Percentiles rank a stretch among this genome's conserved stretches.
Evolutionary conservation across 441 rosid species (phyloP).

Genomic region (Populus hybrid): DNA sequence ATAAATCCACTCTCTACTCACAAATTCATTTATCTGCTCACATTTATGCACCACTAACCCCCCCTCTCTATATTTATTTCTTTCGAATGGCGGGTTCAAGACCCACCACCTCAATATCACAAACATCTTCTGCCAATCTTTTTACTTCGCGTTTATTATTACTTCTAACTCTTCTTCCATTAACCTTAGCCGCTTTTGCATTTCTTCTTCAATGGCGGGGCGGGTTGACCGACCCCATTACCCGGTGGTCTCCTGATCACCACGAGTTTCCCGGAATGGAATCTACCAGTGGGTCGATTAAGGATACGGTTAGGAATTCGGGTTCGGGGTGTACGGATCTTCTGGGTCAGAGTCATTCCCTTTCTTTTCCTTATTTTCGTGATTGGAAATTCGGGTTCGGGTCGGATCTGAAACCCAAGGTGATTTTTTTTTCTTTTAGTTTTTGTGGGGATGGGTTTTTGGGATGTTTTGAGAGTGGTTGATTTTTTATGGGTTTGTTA

Average conservation of each 20-base stretch:
- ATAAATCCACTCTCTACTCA: background rate
- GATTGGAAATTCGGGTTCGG: conserved; percentile 61
- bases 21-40: background rate
- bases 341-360: conserved; percentile 48
- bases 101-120: conserved; percentile 27
- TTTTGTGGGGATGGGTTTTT: background rate
- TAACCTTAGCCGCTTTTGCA: conserved; percentile 64
- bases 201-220: conserved; percentile 88
- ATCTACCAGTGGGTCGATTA: background rate
- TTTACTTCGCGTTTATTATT: conserved; percentile 50
- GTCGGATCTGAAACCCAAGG: conserved; percentile 79
- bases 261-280: conserved; percentile 61
- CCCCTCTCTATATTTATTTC: background rate
- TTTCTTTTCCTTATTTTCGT: conserved; percentile 66
- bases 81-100: conserved; percentile 47
- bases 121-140: conserved; percentile 21
- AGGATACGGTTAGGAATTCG: conserved; percentile 11
- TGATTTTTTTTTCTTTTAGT: conserved; percentile 14
- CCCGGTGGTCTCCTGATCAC: conserved; percentile 57
- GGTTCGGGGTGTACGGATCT: conserved; percentile 43
- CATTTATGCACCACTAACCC: background rate
- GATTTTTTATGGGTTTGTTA: background rate
- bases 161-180: conserved; percentile 57
- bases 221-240: conserved; percentile 51
- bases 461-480: background rate